Base-by-base conservation (phyloP, 768 basidiomycete genomes). In the Rhizopogon vesiculosus region DNA sequence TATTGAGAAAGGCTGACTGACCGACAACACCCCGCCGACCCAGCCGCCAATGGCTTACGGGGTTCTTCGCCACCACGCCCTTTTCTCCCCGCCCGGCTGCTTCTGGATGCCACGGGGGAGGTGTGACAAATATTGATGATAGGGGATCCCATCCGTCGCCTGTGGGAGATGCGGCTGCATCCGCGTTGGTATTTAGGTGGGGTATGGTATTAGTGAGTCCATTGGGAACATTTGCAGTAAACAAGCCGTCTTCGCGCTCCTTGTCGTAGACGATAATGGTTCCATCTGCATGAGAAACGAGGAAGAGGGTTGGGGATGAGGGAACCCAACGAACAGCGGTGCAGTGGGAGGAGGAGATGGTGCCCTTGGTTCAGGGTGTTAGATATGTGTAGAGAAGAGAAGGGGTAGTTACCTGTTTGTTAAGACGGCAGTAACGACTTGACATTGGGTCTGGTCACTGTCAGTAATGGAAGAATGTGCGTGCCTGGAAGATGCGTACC, bases 321-420 rank as follows among this genome's bases (percentile, higher is more conserved):
- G 91, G 91, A 6, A 94, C 89, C 92, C 93, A 94, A 59, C 84
- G 84, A 33, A 95, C 83, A n/a, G 89, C 79, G n/a, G 92, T 93
- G 67, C 92, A 91, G 7, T 88, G 81, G 5, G 91, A 91, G 45
- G 76, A 80, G 42, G 88, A 83, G 57, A 94, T 91, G 52, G 84
- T 84, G 7, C 92, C 91, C 82, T 90, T 57, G 4, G 51, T 46
- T 51, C 45, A 7, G 45, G 52, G 28, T 38, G 48, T 63, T 45
- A 66, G 54, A 48, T 29, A 54, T 7, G 39, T 56, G 46, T 53
- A 39, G 45, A 45, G 44, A 43, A 44, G 19, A 53, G 15, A 29
- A 40, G 29, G 10, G 19, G 8, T 52, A 64, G 74, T 64, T 60
- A 84, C 89, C 76, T 87, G 85, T 70, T 94, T 94, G 70, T 94